phyloP scores from a whole-genome alignment of 768 basidiomycete genomes.

The Lactifluus volemus region DNA sequence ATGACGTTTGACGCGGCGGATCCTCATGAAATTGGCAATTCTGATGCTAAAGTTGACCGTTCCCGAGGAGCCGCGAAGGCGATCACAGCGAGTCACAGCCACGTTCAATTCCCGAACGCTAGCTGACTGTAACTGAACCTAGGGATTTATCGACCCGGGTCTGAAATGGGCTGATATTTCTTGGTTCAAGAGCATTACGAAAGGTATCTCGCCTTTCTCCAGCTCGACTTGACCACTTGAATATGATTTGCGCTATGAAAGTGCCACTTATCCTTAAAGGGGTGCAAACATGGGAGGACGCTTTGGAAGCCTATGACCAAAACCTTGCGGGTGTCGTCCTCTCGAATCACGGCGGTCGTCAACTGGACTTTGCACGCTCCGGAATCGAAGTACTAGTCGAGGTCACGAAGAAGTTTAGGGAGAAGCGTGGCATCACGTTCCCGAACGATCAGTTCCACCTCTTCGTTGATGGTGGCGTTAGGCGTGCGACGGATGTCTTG shows the following conservation, averaged over 20 bases:
- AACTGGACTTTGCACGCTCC: conserved; percentile 41
- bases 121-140: neutral
- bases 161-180: conserved; percentile 78
- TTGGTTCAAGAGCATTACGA: conserved; percentile 54
- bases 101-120: neutral
- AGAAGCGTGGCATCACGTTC: conserved; percentile 55
- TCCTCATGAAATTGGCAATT: conserved; percentile 44
- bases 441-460: conserved; percentile 78
- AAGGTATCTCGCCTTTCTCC: conserved; percentile 27
- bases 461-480: conserved; percentile 91
- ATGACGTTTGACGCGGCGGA: conserved; percentile 88
- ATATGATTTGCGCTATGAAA: conserved; percentile 6
- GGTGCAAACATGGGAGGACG: conserved; percentile 57
- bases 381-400: conserved; percentile 44
- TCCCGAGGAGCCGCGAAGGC: conserved; percentile 91
- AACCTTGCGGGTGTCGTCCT: conserved; percentile 43
- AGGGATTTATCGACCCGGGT: conserved; percentile 94
- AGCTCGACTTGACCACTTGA: neutral
- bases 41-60: conserved; percentile 54
- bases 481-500: conserved; percentile 81
- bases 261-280: conserved; percentile 61
- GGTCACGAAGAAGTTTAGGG: conserved; percentile 64
- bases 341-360: conserved; percentile 51
- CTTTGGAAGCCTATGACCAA: conserved; percentile 40
- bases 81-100: conserved; percentile 58